A percentile compares a stretch with the other conserved stretches of the same genome.
Conservation (phyloP, 2,329 filamentous ascomycete genomes). For the Ascochyta fabae region DNA sequence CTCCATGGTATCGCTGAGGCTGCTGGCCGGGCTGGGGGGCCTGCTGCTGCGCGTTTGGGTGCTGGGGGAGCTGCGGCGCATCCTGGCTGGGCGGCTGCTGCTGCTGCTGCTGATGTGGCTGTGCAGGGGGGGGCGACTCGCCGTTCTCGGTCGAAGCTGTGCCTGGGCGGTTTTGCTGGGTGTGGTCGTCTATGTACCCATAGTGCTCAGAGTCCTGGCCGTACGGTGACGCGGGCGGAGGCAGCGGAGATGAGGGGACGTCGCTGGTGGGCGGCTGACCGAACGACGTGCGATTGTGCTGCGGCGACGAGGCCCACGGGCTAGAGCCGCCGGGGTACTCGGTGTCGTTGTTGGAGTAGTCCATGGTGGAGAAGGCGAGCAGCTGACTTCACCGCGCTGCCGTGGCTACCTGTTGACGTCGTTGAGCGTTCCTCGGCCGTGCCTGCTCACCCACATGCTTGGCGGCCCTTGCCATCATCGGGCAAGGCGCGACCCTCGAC, state of each 20-base stretch:
- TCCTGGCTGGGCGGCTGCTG: constrained; percentile 45
- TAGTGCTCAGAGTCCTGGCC: constrained; percentile 43
- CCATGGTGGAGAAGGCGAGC: constrained; percentile 58
- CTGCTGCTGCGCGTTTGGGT: constrained; percentile 47
- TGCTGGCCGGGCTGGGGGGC: constrained; percentile 49
- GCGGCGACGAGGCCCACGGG: constrained; percentile 69
- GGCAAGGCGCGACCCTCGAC: constrained; percentile 36
- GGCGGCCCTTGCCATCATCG: constrained; percentile 32
- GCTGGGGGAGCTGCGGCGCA: constrained; percentile 35
- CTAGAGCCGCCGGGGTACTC: constrained; percentile 64
- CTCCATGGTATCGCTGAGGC: constrained; percentile 55
- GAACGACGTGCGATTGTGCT: constrained; percentile 57
- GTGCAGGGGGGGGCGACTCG: constrained; percentile 43
- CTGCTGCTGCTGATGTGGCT: constrained; percentile 42
- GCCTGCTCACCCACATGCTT: constrained; percentile 21
- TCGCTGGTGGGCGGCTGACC: constrained; percentile 53
- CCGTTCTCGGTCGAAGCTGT: constrained; percentile 40
- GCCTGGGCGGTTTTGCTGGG: constrained; percentile 33
- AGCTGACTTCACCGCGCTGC: constrained; percentile 33
- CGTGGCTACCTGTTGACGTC: constrained; percentile 25
- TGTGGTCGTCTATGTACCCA: constrained; percentile 44
- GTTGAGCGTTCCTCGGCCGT: constrained; percentile 14
- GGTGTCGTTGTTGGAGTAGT: constrained; percentile 67
- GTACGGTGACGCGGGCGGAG: constrained; percentile 49
- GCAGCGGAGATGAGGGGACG: constrained; percentile 50